Conservation (phyloP, 306 rosid genomes). For the Prunus armeniaca region DNA sequence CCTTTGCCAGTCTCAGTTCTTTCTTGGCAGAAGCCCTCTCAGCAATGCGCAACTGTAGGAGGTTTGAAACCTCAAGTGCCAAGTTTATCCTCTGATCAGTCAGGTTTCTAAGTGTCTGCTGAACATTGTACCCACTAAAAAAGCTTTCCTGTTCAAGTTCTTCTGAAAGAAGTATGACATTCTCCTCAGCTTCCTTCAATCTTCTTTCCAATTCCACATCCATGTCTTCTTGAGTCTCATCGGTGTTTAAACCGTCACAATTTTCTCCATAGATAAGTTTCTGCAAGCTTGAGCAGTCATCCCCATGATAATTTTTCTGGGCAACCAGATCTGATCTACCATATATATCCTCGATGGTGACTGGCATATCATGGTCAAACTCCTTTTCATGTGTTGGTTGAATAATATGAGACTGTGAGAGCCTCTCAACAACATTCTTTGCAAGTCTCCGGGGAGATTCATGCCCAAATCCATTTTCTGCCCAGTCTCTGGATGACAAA, state of each 20-base stretch:
- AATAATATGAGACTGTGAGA: conserved; percentile 56
- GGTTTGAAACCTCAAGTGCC: conserved; percentile 77
- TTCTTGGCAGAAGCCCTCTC: conserved; percentile 67
- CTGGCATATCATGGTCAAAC: conserved; percentile 51
- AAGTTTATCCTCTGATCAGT: conserved; percentile 63
- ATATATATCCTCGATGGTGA: conserved; percentile 71
- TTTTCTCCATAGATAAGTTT: conserved; percentile 25
- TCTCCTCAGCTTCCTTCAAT: conserved; percentile 76
- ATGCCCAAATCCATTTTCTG: conserved; percentile 64
- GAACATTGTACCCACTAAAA: conserved; percentile 56
- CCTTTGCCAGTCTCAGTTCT: conserved; percentile 53
- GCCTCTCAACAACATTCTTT: conserved; percentile 81
- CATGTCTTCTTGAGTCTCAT: conserved; percentile 49
- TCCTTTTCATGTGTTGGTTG: conserved; percentile 46
- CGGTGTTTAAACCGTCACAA: conserved; percentile 35
- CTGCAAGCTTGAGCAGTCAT: conserved; percentile 30
- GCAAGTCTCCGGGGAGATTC: conserved; percentile 86
- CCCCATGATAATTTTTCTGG: conserved; percentile 39
- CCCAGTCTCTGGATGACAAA: conserved; percentile 57
- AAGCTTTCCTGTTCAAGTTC: conserved; percentile 68
- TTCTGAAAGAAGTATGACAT: conserved; percentile 57
- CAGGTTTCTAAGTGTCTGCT: conserved; percentile 60
- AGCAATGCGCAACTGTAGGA: conserved; percentile 65
- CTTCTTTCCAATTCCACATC: conserved; percentile 61
- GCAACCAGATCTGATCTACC: conserved; percentile 49